Conservation (phyloP, 257 asterid species). For the Sherardia arvensis region DNA sequence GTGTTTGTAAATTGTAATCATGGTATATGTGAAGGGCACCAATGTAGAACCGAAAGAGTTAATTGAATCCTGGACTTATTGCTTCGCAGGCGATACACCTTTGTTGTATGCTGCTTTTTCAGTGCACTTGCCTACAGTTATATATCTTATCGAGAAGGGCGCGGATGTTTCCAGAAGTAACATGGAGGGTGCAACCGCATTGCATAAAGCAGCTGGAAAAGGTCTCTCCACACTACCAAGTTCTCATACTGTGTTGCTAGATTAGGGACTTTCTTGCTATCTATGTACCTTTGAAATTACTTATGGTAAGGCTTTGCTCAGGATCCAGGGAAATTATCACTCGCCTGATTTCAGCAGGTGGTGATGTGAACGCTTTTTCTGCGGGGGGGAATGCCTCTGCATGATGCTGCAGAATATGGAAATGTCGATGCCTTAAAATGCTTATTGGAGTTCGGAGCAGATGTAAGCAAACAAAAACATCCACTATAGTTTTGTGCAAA, state of each 20-base stretch:
- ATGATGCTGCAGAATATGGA: slow-evolving; percentile 9
- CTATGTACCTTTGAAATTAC: too few relatives aligned
- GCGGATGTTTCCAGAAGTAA: slow-evolving; percentile 3
- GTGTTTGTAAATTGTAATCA: background rate
- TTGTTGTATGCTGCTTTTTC: slow-evolving; percentile 11
- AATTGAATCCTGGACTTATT: background rate
- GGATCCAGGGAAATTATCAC: slow-evolving; percentile 2
- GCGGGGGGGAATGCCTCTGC: slow-evolving; percentile 8
- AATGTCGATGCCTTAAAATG: slow-evolving; percentile 3
- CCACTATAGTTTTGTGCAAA: too few relatives aligned
- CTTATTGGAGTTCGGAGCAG: slow-evolving; percentile 4
- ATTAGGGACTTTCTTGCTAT: background rate
- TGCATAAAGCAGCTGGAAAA: slow-evolving; percentile 14
- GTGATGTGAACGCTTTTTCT: background rate
- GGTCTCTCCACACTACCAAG: background rate
- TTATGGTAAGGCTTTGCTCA: background rate
- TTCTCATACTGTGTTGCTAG: background rate
- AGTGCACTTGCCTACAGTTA: background rate
- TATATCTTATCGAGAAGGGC: slow-evolving; percentile 14
- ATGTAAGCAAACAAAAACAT: background rate
- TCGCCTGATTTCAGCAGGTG: slow-evolving; percentile 9
- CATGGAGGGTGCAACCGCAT: background rate
- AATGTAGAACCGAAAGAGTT: background rate
- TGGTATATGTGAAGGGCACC: too few relatives aligned
- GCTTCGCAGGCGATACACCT: slow-evolving; percentile 18